Percentiles rank a stretch among this genome's conserved stretches.
phyloP scores from a whole-genome alignment of 2,329 filamentous ascomycete genomes.

The Cladosporium sp. region DNA sequence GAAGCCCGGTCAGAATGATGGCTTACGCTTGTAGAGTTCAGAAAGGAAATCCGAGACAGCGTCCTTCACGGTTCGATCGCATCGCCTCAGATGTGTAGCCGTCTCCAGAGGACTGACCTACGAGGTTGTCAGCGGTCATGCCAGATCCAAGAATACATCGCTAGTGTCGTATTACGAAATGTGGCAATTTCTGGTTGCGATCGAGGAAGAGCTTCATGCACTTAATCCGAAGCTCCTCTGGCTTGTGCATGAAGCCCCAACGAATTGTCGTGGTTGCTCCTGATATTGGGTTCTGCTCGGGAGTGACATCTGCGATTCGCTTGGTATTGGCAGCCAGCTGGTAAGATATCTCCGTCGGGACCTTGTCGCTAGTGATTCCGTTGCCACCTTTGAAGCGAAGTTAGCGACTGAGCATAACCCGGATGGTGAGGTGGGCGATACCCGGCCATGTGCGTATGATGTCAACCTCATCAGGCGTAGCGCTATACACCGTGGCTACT shows the following conservation, averaged over 20 bases:
- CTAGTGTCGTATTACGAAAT: constrained; percentile 65
- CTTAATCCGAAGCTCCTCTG: constrained; percentile 72
- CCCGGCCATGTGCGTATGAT: constrained; percentile 53
- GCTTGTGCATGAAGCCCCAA: constrained; percentile 84
- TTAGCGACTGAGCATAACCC: background rate
- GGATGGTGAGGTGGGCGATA: background rate
- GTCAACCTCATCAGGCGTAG: constrained; percentile 74
- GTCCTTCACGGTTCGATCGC: constrained; percentile 75
- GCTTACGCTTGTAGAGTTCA: constrained; percentile 61
- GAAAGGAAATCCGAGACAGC: constrained; percentile 79
- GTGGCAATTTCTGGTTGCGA: constrained; percentile 75
- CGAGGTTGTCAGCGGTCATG: constrained; percentile 57
- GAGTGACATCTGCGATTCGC: constrained; percentile 12
- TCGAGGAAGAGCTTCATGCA: constrained; percentile 87
- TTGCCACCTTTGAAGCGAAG: constrained; percentile 61
- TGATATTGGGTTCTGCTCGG: constrained; percentile 17
- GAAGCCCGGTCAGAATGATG: too few relatives aligned
- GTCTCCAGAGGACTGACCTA: constrained; percentile 79
- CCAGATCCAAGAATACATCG: background rate
- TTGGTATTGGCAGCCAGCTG: constrained; percentile 48
- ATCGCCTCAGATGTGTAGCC: constrained; percentile 71
- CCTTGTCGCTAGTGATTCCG: constrained; percentile 85
- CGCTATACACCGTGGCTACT: constrained; percentile 51
- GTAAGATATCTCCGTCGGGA: constrained; percentile 74
- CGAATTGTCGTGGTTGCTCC: constrained; percentile 44